These are phyloP conservation scores for Paecilomyces sp. DNA, from an alignment of 2,329 filamentous ascomycete genomes.

Conservation along the genomic window DNA sequence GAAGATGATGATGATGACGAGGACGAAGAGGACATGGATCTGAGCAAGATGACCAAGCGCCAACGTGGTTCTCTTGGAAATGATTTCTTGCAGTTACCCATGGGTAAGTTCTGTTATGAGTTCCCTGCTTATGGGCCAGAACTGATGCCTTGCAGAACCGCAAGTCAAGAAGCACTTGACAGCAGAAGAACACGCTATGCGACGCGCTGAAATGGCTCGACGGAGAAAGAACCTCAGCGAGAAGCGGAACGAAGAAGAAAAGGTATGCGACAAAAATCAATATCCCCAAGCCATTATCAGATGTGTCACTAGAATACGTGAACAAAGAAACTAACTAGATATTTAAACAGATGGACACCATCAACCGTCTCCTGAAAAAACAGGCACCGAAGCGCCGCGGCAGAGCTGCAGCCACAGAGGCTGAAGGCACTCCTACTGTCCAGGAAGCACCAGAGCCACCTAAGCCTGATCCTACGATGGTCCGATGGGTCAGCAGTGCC, in stretches of 20 bases:
- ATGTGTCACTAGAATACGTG: no score
- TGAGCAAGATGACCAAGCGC: conserved; percentile 60
- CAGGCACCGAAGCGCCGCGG: conserved; percentile 55
- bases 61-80: conserved; percentile 56
- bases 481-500: conserved; percentile 37
- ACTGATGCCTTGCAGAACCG: conserved; percentile 43
- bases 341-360: conserved; percentile 52
- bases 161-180: conserved; percentile 67
- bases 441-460: conserved; percentile 29
- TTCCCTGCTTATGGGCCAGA: conserved; percentile 3
- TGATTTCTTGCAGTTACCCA: conserved; percentile 48
- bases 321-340: conserved; percentile 9
- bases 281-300: no score
- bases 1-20: conserved; percentile 36
- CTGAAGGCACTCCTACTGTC: conserved; percentile 33
- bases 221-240: conserved; percentile 67
- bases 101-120: conserved; percentile 35
- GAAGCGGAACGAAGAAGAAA: conserved; percentile 72
- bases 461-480: conserved; percentile 37
- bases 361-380: conserved; percentile 60
- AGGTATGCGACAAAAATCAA: conserved; percentile 38
- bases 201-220: conserved; percentile 66
- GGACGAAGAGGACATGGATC: conserved; percentile 46
- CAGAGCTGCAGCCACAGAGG: conserved; percentile 40
- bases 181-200: conserved; percentile 66